A percentile compares a stretch with the other conserved stretches of the same genome.
Evolutionary conservation across 306 rosid species (phyloP).

Genomic region (Sicyos baderoa): DNA sequence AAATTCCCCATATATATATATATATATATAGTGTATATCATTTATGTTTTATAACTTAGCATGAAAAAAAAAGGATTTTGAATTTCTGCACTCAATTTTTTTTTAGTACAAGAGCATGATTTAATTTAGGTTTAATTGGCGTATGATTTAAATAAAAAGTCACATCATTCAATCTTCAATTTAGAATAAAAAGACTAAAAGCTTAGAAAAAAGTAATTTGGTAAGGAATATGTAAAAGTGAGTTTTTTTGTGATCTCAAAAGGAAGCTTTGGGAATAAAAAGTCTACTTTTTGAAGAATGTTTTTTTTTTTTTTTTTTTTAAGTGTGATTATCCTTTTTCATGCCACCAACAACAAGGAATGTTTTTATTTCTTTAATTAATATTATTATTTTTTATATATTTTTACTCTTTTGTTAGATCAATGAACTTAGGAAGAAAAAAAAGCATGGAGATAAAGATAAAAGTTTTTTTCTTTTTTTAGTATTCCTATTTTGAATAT

Average conservation of each 20-base stretch:
- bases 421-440: background rate
- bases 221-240: background rate
- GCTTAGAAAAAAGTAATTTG: background rate
- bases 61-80: no score
- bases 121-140: no score
- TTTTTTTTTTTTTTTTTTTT: background rate
- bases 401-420: background rate
- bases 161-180: no score
- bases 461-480: no score
- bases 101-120: no score
- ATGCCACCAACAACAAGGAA: background rate
- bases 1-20: no score
- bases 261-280: background rate
- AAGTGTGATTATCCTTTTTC: background rate
- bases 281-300: background rate
- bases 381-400: background rate
- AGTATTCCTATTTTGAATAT: no score
- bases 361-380: background rate
- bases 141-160: no score
- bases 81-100: no score
- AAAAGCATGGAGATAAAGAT: background rate
- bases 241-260: background rate
- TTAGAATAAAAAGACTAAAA: no score
- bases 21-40: no score
- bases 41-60: no score